Evolutionary conservation across 2,329 filamentous ascomycete genomes (phyloP), one percentile per base, ranked within the genome.

Genomic region (Venturia asperata): DNA sequence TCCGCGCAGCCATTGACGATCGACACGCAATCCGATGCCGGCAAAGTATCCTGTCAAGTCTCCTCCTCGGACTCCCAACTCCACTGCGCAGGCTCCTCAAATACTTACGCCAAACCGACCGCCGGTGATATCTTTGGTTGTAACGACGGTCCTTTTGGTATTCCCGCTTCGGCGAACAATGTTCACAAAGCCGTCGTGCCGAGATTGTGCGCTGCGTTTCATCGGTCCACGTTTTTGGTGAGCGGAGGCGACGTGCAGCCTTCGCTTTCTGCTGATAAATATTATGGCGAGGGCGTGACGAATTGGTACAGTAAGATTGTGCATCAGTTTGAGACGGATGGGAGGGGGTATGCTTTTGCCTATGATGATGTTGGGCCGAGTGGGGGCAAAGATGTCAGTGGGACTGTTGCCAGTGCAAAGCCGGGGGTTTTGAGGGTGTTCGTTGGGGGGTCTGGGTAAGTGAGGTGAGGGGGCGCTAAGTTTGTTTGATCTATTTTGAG

Each of bases 141-240:
- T 27, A n/a, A 58, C 19, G 9, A 0, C 30, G 52, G 52, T n/a
- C 52, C 52, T 17, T 58, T 58, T 27, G 30, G 3, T 13, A n/a
- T 58, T 21, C 3, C 52, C 9, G 69, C 56, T 27, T 70, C 70
- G 43, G 69, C 72, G 49, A 74, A 75, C 45, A 74, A 77, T 60
- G 74, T 77, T 64, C 77, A 77, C 24, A 79, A 79, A 66, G 86
- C 86, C 47, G 82, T 92, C 65, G 86, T 86, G 9, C 88, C 90
- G 0, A 82, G 90, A n/a, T 77, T 94, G 17, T 83, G 87, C 0
- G 90, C 90, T 0, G 89, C 87, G 0, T 84, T 93, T 70, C 91
- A 92, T 76, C 82, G 90, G 21, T 86, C 84, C 42, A 92, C 88
- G 13, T 75, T 93, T 67, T 75, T 89, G 37, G 7, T 37, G 19